These are phyloP conservation scores for Mycena citricolor DNA, from an alignment of 1,284 basidiomycete genomes.

Conservation along the genomic window DNA sequence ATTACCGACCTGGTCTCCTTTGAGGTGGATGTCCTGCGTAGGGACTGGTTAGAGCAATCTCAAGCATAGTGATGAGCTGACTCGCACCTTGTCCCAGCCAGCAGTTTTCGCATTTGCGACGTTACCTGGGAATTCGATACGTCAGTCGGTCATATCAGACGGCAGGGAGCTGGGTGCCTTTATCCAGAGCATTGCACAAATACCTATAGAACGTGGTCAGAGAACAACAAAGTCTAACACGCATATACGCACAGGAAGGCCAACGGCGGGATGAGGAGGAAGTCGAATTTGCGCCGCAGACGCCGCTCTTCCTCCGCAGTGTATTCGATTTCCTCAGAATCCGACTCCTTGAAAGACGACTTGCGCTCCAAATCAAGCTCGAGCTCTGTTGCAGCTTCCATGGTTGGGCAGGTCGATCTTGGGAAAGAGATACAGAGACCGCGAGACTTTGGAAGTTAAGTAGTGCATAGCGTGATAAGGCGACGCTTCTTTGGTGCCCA, in stretches of 20 bases:
- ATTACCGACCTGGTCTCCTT: conserved; percentile 38
- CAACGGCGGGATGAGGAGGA: conserved; percentile 40
- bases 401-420: no score
- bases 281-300: conserved; percentile 39
- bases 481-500: no score
- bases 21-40: conserved; percentile 38
- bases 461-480: no score
- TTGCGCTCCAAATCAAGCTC: conserved; percentile 21
- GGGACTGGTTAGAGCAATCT: neutral
- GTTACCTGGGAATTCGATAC: conserved; percentile 29
- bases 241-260: conserved; percentile 40
- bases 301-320: conserved; percentile 35
- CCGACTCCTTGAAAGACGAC: conserved; percentile 9
- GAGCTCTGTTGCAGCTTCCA: no score
- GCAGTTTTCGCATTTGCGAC: conserved; percentile 56
- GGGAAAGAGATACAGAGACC: no score
- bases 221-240: neutral
- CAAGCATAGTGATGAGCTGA: neutral
- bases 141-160: neutral
- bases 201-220: conserved; percentile 36
- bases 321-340: conserved; percentile 18
- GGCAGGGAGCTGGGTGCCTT: conserved; percentile 30
- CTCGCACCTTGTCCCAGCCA: conserved; percentile 42
- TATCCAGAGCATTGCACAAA: conserved; percentile 51
- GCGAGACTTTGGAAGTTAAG: no score